phyloP scores from a whole-genome alignment of 2,329 filamentous ascomycete genomes.

The Colletotrichum sp. region DNA sequence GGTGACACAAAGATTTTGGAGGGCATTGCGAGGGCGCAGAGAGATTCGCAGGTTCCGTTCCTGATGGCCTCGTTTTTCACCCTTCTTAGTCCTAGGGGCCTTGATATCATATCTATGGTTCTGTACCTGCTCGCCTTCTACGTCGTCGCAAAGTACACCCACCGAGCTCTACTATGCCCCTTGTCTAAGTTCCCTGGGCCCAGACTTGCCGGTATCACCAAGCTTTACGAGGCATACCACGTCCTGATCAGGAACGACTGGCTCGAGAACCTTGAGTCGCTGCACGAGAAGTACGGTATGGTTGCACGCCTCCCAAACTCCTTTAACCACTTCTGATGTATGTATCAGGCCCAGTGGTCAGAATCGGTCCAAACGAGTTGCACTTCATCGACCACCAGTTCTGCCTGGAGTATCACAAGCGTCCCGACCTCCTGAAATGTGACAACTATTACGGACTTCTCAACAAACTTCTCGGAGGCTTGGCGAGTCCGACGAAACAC shows the following conservation, averaged over 20 bases:
- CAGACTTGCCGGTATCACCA: slow-evolving; percentile 2
- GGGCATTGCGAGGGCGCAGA: background rate
- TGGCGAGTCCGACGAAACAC: slow-evolving; percentile 5
- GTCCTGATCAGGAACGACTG: slow-evolving; percentile 19
- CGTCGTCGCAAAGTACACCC: background rate
- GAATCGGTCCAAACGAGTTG: slow-evolving; percentile 21
- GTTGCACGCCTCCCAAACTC: background rate
- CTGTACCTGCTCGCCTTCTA: background rate
- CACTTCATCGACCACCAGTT: slow-evolving; percentile 21
- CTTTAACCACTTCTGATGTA: background rate
- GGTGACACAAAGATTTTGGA: background rate
- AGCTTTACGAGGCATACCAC: slow-evolving; percentile 22
- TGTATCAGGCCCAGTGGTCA: slow-evolving; percentile 10
- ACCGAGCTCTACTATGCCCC: slow-evolving; percentile 4
- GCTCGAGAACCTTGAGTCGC: slow-evolving; percentile 15
- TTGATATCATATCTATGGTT: background rate
- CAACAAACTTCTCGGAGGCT: slow-evolving; percentile 15
- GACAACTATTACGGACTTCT: slow-evolving; percentile 22
- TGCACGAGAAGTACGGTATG: slow-evolving; percentile 15
- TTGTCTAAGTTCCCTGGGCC: slow-evolving; percentile 13
- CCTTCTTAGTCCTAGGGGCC: background rate
- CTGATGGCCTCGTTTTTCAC: background rate
- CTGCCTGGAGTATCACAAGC: slow-evolving; percentile 17
- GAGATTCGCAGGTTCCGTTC: background rate
- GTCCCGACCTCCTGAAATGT: slow-evolving; percentile 18